Conservation (phyloP, 1,284 basidiomycete species). For the Marasmius fiardii region DNA sequence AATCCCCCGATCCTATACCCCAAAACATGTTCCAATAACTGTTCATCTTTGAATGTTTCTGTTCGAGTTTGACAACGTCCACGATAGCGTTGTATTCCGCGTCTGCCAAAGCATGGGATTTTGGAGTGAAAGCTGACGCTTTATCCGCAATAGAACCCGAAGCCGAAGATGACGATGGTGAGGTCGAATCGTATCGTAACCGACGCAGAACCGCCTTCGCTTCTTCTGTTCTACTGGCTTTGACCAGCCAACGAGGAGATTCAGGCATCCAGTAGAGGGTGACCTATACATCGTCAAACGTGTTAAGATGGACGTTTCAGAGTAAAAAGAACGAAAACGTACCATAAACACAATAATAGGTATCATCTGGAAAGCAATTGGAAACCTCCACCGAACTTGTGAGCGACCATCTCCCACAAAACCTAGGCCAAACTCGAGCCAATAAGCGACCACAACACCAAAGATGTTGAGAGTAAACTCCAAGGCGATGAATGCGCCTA, state of each 20-base stretch:
- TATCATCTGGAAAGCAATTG: constrained; percentile 47
- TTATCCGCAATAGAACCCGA: background rate
- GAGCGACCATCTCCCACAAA: constrained; percentile 42
- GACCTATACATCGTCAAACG: constrained; percentile 16
- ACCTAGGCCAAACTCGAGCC: constrained; percentile 49
- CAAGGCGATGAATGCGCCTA: constrained; percentile 31
- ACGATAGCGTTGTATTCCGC: constrained; percentile 39
- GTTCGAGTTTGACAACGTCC: constrained; percentile 38
- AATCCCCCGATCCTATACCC: constrained; percentile 34
- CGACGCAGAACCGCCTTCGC: constrained; percentile 37
- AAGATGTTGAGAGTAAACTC: constrained; percentile 44
- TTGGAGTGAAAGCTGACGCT: constrained; percentile 9
- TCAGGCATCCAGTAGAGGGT: constrained; percentile 39
- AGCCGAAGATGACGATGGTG: background rate
- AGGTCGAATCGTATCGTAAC: constrained; percentile 5
- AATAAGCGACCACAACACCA: constrained; percentile 52
- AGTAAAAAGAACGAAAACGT: constrained; percentile 7
- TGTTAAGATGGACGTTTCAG: background rate
- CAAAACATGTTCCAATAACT: constrained; percentile 46
- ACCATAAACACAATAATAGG: constrained; percentile 43
- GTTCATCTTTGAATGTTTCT: constrained; percentile 38
- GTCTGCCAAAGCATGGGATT: constrained; percentile 15
- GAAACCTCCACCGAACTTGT: constrained; percentile 32
- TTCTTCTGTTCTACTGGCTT: constrained; percentile 44
- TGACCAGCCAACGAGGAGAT: constrained; percentile 55